Conservation (phyloP, 805 yeast genomes). For the Pichia insulana region DNA sequence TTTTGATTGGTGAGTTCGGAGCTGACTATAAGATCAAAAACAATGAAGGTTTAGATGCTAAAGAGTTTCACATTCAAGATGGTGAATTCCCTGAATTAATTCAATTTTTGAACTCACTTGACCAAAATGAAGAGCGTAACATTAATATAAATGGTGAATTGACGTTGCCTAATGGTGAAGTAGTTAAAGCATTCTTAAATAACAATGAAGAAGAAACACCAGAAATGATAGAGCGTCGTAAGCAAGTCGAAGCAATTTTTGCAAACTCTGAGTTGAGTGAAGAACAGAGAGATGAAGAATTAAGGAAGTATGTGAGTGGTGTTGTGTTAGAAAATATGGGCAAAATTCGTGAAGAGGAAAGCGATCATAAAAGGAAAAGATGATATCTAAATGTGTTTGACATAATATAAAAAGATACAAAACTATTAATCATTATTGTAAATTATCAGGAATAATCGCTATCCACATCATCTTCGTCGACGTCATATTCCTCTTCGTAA, state of each 20-base stretch:
- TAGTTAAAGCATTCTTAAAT: slow-evolving; percentile 47
- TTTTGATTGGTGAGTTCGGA: slow-evolving; percentile 54
- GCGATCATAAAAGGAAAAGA: slow-evolving; percentile 19
- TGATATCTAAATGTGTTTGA: slow-evolving; percentile 4
- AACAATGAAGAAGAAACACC: slow-evolving; percentile 29
- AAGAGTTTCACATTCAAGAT: slow-evolving; percentile 71
- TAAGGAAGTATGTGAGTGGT: slow-evolving; percentile 57
- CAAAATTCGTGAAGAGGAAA: slow-evolving; percentile 12
- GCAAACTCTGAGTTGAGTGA: slow-evolving; percentile 33
- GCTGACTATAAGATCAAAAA: slow-evolving; percentile 63
- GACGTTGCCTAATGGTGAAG: slow-evolving; percentile 31
- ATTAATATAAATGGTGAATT: slow-evolving; percentile 4
- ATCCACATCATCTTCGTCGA: slow-evolving; percentile 12
- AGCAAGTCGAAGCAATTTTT: slow-evolving; percentile 59
- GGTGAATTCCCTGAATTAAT: slow-evolving; percentile 77
- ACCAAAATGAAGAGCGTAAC: slow-evolving; percentile 3
- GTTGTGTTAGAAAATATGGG: slow-evolving; percentile 45
- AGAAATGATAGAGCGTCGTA: slow-evolving; percentile 48
- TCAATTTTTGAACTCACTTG: slow-evolving; percentile 37
- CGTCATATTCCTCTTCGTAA: slow-evolving; percentile 19
- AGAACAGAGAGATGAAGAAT: slow-evolving; percentile 72
- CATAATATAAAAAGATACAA: too few species aligned
- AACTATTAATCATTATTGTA: too few species aligned
- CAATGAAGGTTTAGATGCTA: slow-evolving; percentile 66
- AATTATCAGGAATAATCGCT: not conserved